Percentiles rank a stretch among this genome's conserved stretches.
phyloP scores from a whole-genome alignment of 345 rosid species.

The Boechera divaricarpa region DNA sequence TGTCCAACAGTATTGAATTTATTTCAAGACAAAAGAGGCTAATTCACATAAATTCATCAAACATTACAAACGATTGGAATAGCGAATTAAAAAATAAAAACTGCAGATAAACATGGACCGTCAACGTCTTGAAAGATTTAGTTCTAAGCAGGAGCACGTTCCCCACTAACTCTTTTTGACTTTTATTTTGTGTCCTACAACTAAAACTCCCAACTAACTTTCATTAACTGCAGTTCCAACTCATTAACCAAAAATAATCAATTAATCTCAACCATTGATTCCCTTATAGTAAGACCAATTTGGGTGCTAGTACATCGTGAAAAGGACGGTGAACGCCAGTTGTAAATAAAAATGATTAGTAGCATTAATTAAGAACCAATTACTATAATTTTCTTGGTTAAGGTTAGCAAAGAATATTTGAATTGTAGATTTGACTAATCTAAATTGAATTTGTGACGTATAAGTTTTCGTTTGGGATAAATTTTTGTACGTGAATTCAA shows the following conservation, averaged over 20 bases:
- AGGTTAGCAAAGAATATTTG: background rate
- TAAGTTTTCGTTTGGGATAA: background rate
- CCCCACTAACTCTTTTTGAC: slow-evolving; percentile 41
- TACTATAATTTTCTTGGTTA: slow-evolving; percentile 9
- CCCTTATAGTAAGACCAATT: slow-evolving; percentile 25
- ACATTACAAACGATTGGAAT: slow-evolving; percentile 6
- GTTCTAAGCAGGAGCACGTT: slow-evolving; percentile 43
- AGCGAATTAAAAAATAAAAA: background rate
- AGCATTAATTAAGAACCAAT: background rate
- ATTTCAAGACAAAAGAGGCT: background rate
- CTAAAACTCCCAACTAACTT: slow-evolving; percentile 40
- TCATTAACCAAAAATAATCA: slow-evolving; percentile 17
- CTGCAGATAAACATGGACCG: slow-evolving; percentile 29
- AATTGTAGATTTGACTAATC: slow-evolving; percentile 4
- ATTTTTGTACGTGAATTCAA: background rate
- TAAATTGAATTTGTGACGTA: background rate
- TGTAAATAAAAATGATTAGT: background rate
- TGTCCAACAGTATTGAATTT: background rate
- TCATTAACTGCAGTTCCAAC: slow-evolving; percentile 30
- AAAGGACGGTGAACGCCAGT: slow-evolving; percentile 1
- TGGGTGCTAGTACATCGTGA: slow-evolving; percentile 19
- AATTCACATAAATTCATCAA: slow-evolving; percentile 26
- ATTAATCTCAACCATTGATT: slow-evolving; percentile 26
- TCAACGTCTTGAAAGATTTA: slow-evolving; percentile 35
- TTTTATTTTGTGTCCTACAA: slow-evolving; percentile 24